Conservation (phyloP, 169 alveolate genomes). For the Theileria orientalis region DNA sequence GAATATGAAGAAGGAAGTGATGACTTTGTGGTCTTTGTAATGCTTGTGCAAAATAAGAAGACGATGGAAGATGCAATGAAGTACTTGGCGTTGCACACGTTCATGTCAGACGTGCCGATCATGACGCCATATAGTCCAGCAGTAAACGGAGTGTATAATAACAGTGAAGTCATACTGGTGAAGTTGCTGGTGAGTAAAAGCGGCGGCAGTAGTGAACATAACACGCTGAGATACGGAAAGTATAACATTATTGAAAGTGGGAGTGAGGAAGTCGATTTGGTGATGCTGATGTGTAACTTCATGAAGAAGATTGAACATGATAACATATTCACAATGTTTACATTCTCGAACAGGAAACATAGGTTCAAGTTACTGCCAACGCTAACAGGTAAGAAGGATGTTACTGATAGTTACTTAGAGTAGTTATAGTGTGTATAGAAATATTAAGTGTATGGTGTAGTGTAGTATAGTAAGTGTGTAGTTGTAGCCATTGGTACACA, state of each 20-base stretch:
- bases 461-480: conserved; percentile 66
- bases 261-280: neutral
- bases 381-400: conserved; percentile 36
- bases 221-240: neutral
- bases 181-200: conserved; percentile 48
- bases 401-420: conserved; percentile 16
- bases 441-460: conserved; percentile 63
- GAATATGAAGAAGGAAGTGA: too few species aligned
- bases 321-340: conserved; percentile 12
- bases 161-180: conserved; percentile 79
- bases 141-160: conserved; percentile 78
- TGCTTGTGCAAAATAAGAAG: conserved; percentile 71
- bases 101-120: conserved; percentile 64
- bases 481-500: conserved; percentile 70
- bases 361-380: conserved; percentile 9
- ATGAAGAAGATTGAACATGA: conserved; percentile 4
- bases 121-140: conserved; percentile 76
- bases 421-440: conserved; percentile 62
- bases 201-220: conserved; percentile 8
- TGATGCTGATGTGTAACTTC: conserved; percentile 28
- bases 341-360: conserved; percentile 19
- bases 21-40: conserved; percentile 72
- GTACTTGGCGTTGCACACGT: conserved; percentile 76
- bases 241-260: neutral
- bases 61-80: conserved; percentile 63